Percentiles rank a stretch among this genome's conserved stretches.
These are phyloP conservation scores for Hypoxylon sp. DNA, from an alignment of 2,329 filamentous ascomycete species.

Conservation along the genomic window DNA sequence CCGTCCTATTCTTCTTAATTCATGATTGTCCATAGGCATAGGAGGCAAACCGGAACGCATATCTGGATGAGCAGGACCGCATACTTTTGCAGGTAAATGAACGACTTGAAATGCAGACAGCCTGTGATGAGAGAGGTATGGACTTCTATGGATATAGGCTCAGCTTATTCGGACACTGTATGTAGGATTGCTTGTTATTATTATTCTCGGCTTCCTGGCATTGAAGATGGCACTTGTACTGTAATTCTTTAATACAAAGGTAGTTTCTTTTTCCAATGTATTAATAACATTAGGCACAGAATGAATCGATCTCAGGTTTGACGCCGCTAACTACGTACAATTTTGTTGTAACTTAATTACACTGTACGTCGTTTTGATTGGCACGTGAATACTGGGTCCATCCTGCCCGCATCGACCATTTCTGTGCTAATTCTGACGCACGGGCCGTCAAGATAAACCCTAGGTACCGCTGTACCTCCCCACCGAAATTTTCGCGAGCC, in stretches of 20 bases:
- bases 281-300: background rate
- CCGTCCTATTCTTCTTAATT: background rate
- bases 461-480: conserved; percentile 40
- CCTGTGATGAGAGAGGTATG: background rate
- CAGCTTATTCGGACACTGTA: background rate
- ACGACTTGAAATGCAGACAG: background rate
- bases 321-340: background rate
- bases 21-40: background rate
- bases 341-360: background rate
- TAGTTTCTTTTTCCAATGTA: background rate
- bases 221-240: background rate
- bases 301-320: background rate
- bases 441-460: conserved; percentile 32
- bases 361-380: background rate
- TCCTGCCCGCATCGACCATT: background rate
- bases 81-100: background rate
- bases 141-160: background rate
- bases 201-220: background rate
- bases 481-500: conserved; percentile 53
- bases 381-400: conserved; percentile 15
- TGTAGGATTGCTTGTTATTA: background rate
- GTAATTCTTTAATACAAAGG: background rate
- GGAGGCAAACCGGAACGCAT: background rate
- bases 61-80: background rate
- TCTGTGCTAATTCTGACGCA: conserved; percentile 8